Evolutionary conservation across 169 alveolate species (phyloP).

Genomic region (Hepatocystis sp.): DNA sequence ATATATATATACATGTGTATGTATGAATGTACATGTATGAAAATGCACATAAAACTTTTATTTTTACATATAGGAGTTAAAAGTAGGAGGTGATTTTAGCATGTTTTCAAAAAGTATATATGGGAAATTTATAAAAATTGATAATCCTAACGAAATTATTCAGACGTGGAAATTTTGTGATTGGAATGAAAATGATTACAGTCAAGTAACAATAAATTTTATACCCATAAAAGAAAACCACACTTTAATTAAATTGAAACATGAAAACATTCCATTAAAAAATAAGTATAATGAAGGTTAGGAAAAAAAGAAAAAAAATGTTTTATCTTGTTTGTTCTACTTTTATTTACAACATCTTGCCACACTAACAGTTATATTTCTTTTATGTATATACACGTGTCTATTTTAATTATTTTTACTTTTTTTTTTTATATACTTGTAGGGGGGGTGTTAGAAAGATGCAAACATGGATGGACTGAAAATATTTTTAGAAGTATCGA

Average conservation of each 20-base stretch:
- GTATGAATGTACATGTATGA: not conserved
- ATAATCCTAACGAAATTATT: constrained; percentile 17
- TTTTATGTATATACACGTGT: not conserved
- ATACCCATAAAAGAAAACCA: constrained; percentile 41
- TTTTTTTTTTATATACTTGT: not conserved
- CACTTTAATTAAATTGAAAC: constrained; percentile 38
- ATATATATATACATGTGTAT: not conserved
- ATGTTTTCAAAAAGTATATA: constrained; percentile 31
- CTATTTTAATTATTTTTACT: not conserved
- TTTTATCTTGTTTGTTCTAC: not conserved
- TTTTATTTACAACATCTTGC: not conserved
- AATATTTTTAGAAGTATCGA: constrained; percentile 48
- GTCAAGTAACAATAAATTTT: constrained; percentile 53
- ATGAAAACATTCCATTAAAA: constrained; percentile 34
- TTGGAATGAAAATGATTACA: constrained; percentile 43
- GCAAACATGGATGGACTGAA: constrained; percentile 72
- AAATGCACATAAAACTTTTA: not conserved
- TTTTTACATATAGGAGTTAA: constrained; percentile 14
- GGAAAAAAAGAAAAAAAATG: not conserved
- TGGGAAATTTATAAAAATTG: constrained; percentile 41
- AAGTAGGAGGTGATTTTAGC: constrained; percentile 68
- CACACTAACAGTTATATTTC: not conserved
- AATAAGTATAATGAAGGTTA: constrained; percentile 65
- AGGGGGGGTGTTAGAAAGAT: constrained; percentile 68
- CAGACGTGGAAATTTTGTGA: constrained; percentile 61